Evolutionary conservation across 2,329 filamentous ascomycete genomes (phyloP).

Genomic region (Geosmithia morbida): DNA sequence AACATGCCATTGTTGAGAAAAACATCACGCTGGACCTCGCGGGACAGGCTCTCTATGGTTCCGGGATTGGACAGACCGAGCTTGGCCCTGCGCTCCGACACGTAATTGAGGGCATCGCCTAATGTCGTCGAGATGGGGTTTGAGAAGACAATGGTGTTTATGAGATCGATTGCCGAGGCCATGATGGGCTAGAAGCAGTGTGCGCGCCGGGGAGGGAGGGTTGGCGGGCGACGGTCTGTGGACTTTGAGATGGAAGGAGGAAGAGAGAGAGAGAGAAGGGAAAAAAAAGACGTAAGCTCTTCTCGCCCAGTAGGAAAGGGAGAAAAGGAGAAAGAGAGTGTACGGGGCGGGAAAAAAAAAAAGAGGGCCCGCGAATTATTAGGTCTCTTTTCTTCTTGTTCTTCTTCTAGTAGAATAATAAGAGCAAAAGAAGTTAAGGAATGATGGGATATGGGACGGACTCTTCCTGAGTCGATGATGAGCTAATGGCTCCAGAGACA

Average conservation of each 20-base stretch:
- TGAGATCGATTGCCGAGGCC: constrained; percentile 37
- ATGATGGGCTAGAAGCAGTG: constrained; percentile 21
- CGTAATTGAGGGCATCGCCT: constrained; percentile 65
- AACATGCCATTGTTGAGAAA: constrained; percentile 96
- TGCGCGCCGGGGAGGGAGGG: constrained; percentile 1
- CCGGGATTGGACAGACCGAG: constrained; percentile 87
- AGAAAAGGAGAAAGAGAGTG: no score
- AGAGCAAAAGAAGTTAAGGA: neutral
- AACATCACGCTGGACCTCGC: constrained; percentile 92
- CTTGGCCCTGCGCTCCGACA: constrained; percentile 74
- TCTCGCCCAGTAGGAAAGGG: no score
- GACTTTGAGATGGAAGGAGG: neutral
- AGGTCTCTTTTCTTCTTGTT: neutral
- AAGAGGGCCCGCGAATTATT: neutral
- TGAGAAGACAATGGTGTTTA: constrained; percentile 49
- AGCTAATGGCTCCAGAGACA: constrained; percentile 12
- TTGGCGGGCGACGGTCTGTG: neutral
- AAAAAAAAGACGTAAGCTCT: neutral
- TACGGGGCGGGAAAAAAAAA: neutral
- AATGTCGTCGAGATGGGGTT: constrained; percentile 60
- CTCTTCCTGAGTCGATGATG: neutral
- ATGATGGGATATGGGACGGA: neutral
- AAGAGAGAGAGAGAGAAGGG: neutral
- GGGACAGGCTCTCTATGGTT: constrained; percentile 75
- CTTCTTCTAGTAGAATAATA: neutral